A percentile compares a stretch with the other conserved stretches of the same genome.
phyloP scores from a whole-genome alignment of 176 grass and related monocot genomes.

The Carex myosuroides region DNA sequence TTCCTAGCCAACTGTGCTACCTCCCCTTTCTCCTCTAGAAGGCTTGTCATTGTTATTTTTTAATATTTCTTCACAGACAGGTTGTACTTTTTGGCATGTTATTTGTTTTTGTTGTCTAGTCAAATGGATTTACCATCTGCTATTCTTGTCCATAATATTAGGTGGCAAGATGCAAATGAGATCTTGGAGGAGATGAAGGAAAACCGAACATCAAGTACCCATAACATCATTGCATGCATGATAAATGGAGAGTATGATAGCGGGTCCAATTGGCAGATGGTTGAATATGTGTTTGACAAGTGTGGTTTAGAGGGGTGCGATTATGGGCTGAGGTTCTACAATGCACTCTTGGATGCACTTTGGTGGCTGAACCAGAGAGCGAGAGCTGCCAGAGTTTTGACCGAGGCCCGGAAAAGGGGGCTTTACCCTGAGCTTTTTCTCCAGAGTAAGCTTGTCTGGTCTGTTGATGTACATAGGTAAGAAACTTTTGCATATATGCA shows the following conservation, averaged over 20 bases:
- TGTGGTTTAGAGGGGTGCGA: slow-evolving; percentile 73
- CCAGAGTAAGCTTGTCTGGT: slow-evolving; percentile 74
- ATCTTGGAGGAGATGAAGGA: slow-evolving; percentile 87
- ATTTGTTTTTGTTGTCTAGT: neutral
- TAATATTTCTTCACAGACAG: neutral
- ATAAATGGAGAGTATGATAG: slow-evolving; percentile 86
- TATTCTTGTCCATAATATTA: slow-evolving; percentile 24
- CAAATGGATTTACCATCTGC: neutral
- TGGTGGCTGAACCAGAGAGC: slow-evolving; percentile 83
- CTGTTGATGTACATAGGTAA: slow-evolving; percentile 90
- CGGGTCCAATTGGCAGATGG: slow-evolving; percentile 94
- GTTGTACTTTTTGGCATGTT: neutral
- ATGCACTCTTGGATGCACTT: slow-evolving; percentile 84
- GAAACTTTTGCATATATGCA: slow-evolving; percentile 11
- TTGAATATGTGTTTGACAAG: slow-evolving; percentile 74
- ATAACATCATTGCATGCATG: slow-evolving; percentile 84
- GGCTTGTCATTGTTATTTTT: neutral
- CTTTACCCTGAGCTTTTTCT: slow-evolving; percentile 78
- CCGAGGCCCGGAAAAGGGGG: slow-evolving; percentile 58
- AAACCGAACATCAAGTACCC: slow-evolving; percentile 53
- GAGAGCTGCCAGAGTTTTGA: slow-evolving; percentile 59
- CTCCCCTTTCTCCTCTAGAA: neutral
- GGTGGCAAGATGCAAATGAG: slow-evolving; percentile 76
- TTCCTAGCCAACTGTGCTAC: too few species aligned
- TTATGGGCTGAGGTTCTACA: slow-evolving; percentile 73